A percentile compares a stretch with the other conserved stretches of the same genome.
Conservation (phyloP, 495 filamentous ascomycete species). For the Penicillium daleae region DNA sequence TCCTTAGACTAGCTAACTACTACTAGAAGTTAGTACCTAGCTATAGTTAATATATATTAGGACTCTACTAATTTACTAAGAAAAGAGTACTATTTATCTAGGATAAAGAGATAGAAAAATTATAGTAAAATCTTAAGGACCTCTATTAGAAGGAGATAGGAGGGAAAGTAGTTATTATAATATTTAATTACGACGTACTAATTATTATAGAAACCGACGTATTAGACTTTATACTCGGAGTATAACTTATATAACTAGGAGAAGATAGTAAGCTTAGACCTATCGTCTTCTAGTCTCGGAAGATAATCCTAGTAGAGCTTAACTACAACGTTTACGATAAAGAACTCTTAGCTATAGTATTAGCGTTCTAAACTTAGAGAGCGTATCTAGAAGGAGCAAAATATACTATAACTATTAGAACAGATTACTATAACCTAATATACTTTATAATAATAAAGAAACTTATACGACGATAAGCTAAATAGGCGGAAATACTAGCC, state of each 20-base stretch:
- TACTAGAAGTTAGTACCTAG: background rate
- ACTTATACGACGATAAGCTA: background rate
- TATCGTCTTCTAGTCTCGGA: background rate
- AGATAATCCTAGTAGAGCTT: slow-evolving; percentile 3
- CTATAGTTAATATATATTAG: background rate
- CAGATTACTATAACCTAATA: slow-evolving; percentile 2
- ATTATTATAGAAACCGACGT: slow-evolving; percentile 5
- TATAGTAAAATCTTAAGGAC: background rate
- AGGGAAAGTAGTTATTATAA: background rate
- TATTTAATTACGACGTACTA: background rate
- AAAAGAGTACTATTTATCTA: slow-evolving; percentile 2
- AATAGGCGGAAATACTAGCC: background rate
- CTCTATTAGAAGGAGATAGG: slow-evolving; percentile 5
- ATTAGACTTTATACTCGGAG: background rate
- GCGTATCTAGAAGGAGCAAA: slow-evolving; percentile 7
- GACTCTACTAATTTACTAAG: slow-evolving; percentile 6
- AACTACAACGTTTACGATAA: slow-evolving; percentile 4
- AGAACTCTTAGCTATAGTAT: slow-evolving; percentile 10
- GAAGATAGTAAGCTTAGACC: slow-evolving; percentile 5
- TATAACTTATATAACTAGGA: slow-evolving; percentile 5
- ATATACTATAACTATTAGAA: slow-evolving; percentile 2
- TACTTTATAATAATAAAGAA: slow-evolving; percentile 1
- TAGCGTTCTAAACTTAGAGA: slow-evolving; percentile 1
- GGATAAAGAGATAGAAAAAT: background rate
- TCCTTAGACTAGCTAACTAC: slow-evolving; percentile 1